A percentile compares a stretch with the other conserved stretches of the same genome.
Evolutionary conservation across 1,284 basidiomycete genomes (phyloP).

Genomic region (Sanghuangporus baumii): DNA sequence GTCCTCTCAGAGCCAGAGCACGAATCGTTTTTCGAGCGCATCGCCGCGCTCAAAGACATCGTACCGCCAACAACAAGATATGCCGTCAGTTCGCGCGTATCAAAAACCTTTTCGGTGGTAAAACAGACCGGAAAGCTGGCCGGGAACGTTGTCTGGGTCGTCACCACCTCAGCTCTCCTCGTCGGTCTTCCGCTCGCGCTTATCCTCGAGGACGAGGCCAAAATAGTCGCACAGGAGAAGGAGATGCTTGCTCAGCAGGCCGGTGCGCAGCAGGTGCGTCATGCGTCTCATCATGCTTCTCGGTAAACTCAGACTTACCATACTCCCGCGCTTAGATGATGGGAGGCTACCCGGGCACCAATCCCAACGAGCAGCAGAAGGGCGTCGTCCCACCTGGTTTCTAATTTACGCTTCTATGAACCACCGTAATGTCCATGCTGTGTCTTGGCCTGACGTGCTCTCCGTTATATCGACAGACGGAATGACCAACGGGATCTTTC

Average conservation of each 20-base stretch:
- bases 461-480: not conserved
- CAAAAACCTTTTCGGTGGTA: slow-evolving; percentile 56
- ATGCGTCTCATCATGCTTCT: slow-evolving; percentile 10
- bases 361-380: slow-evolving; percentile 46
- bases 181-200: slow-evolving; percentile 92
- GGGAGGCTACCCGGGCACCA: slow-evolving; percentile 39
- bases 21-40: slow-evolving; percentile 86
- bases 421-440: slow-evolving; percentile 3
- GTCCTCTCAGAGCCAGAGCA: slow-evolving; percentile 63
- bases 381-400: slow-evolving; percentile 73
- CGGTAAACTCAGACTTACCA: slow-evolving; percentile 18
- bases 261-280: slow-evolving; percentile 81
- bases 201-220: slow-evolving; percentile 92
- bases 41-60: slow-evolving; percentile 92
- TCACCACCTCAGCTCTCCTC: slow-evolving; percentile 90
- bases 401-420: slow-evolving; percentile 29
- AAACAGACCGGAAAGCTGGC: slow-evolving; percentile 65
- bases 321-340: slow-evolving; percentile 50
- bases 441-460: slow-evolving; percentile 10
- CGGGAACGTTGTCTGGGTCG: slow-evolving; percentile 90
- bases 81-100: slow-evolving; percentile 57
- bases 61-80: slow-evolving; percentile 87
- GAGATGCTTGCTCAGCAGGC: slow-evolving; percentile 92
- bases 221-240: slow-evolving; percentile 91
- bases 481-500: not conserved